These are phyloP conservation scores for Psilocybe tampanensis DNA, from an alignment of 768 basidiomycete species.

Conservation along the genomic window DNA sequence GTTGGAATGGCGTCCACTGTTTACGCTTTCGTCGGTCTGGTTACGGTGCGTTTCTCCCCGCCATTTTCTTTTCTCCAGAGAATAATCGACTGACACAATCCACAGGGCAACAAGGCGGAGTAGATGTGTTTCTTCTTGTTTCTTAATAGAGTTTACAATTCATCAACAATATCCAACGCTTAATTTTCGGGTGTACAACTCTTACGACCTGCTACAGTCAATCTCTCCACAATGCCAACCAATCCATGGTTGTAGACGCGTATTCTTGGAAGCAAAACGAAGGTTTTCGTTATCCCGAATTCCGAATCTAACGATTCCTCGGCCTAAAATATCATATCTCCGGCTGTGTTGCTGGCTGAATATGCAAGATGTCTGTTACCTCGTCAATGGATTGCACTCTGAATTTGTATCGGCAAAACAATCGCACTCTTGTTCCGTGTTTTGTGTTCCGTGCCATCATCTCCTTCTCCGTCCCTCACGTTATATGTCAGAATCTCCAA, in stretches of 20 bases:
- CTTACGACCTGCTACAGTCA: neutral
- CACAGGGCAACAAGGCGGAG: constrained; percentile 27
- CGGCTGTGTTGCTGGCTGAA: neutral
- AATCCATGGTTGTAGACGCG: too few species aligned
- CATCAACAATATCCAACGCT: neutral
- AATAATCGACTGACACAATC: neutral
- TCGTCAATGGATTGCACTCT: neutral
- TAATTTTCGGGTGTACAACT: neutral
- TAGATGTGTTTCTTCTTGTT: constrained; percentile 9
- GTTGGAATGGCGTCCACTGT: constrained; percentile 56
- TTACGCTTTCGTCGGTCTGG: constrained; percentile 51
- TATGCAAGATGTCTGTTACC: neutral
- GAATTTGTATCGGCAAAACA: neutral
- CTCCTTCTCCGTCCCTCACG: neutral
- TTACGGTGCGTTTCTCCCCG: constrained; percentile 36
- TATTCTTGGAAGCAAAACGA: neutral
- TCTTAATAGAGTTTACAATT: constrained; percentile 1
- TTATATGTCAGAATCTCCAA: too few species aligned
- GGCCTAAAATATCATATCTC: too few species aligned
- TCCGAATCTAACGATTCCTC: neutral
- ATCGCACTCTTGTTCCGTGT: neutral
- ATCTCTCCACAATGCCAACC: neutral
- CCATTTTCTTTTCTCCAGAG: neutral
- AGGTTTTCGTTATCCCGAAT: neutral
- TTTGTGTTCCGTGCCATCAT: neutral